Base-by-base conservation (phyloP, 192 early-diverging fungal species). In the Radiomyces spectabilis region DNA sequence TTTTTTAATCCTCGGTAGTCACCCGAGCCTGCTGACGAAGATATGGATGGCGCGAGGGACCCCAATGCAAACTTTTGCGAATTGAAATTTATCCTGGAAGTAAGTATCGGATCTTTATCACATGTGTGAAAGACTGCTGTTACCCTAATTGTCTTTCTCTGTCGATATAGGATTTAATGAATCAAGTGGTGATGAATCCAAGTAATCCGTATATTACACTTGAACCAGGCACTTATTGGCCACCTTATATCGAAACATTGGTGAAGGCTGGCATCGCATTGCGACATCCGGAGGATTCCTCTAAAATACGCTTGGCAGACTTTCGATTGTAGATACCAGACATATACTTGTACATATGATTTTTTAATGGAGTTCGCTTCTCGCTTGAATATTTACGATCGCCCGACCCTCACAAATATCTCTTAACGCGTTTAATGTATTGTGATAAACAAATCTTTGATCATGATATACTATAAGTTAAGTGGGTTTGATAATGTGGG, bases 111-210 rank as follows among this genome's bases (percentile, higher is more conserved):
- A 26, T 6, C 3, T 25, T 29, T 57, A 42, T 5, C 41, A 42
- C 5, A 10, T 6, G 5, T 18, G 12, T 12, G 6, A 29, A 8
- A 25, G 33, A 16, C 21, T 40, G n/a, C 13, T n/a, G 39, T 25
- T 34, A n/a, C 6, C 31, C 19, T 24, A 39, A 33, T 37, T 37
- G 29, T 24, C 26, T 15, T 32, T 12, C 15, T 18, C 29, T 45
- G n/a, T n/a, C n/a, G 19, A 21, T 22, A 38, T 57, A 79, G 53
- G 72, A 81, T 49, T 55, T 81, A 27, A 78, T 81, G 76, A 81
- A 81, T 42, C 38, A 55, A 13, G 63, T 68, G 7, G 61, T 69
- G 13, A 58, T 53, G 35, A 46, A 37, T 34, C 64, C 72, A 3
- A 46, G 51, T 5, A 63, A 75, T 38, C 73, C 78, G 1, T 81